These are phyloP conservation scores for Hypoxylon rubiginosum DNA, from an alignment of 2,329 filamentous ascomycete species.

Conservation along the genomic window DNA sequence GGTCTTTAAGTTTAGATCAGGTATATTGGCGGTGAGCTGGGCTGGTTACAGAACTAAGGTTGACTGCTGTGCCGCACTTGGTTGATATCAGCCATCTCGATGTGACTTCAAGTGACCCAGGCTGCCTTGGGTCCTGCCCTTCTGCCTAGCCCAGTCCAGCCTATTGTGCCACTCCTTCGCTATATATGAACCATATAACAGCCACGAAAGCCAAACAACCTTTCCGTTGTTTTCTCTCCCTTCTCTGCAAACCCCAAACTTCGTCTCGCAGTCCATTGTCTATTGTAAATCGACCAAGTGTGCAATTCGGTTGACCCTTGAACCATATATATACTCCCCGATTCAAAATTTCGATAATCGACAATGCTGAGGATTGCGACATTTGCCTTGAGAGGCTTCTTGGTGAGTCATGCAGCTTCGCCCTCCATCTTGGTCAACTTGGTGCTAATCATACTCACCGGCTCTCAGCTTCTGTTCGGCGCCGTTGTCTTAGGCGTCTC, in stretches of 20 bases:
- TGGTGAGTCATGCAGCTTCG: constrained; percentile 39
- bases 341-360: not conserved
- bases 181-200: constrained; percentile 18
- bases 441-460: constrained; percentile 26
- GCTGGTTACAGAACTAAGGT: not conserved
- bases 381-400: constrained; percentile 42
- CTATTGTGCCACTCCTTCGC: not conserved
- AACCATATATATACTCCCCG: not conserved
- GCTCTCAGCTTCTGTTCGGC: constrained; percentile 49
- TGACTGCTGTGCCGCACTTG: constrained; percentile 19
- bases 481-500: constrained; percentile 53
- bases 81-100: not conserved
- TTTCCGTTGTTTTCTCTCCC: not conserved
- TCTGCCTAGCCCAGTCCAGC: constrained; percentile 21
- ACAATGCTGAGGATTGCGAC: constrained; percentile 45
- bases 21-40: not conserved
- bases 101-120: constrained; percentile 1
- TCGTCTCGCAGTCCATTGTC: not conserved
- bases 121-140: not conserved
- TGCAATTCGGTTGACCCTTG: not conserved
- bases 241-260: not conserved
- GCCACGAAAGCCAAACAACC: not conserved
- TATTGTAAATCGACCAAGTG: not conserved
- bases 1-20: constrained; percentile 9
- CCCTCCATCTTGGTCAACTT: not conserved